These are phyloP conservation scores for Phylloporus sp. DNA, from an alignment of 768 basidiomycete species.

Conservation along the genomic window DNA sequence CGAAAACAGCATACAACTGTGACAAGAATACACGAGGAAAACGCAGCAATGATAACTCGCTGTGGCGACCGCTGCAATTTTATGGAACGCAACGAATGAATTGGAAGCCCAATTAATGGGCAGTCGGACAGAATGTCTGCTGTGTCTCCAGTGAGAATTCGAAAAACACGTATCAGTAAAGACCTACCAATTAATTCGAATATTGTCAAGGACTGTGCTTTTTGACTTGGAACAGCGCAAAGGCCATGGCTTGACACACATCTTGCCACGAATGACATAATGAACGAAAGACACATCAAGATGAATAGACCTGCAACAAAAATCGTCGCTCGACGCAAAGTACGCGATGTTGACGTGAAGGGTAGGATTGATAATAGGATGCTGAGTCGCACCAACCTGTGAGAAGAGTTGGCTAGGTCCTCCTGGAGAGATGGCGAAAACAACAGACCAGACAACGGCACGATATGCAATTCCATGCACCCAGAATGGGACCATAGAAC, in stretches of 20 bases:
- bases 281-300: conserved; percentile 9
- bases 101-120: conserved; percentile 9
- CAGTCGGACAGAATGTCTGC: conserved; percentile 21
- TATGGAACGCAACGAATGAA: conserved; percentile 3
- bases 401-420: background rate
- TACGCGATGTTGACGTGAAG: conserved; percentile 8
- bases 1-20: conserved; percentile 5
- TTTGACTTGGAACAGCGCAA: background rate
- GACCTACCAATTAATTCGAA: conserved; percentile 15
- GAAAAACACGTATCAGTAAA: background rate
- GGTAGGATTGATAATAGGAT: conserved; percentile 12
- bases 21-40: conserved; percentile 9
- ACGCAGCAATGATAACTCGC: conserved; percentile 4
- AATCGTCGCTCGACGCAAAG: conserved; percentile 4
- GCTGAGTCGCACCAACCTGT: conserved; percentile 14
- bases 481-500: conserved; percentile 5
- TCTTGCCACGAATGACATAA: background rate
- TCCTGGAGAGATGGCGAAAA: background rate
- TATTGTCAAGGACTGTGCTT: background rate
- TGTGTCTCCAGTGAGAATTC: conserved; percentile 5
- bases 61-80: conserved; percentile 4
- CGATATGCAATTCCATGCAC: conserved; percentile 9
- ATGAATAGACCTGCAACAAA: conserved; percentile 7
- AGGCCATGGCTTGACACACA: background rate
- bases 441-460: conserved; percentile 12